Base-by-base conservation (phyloP, 148 eudicot genomes). In the Rhododendron williamsianum region DNA sequence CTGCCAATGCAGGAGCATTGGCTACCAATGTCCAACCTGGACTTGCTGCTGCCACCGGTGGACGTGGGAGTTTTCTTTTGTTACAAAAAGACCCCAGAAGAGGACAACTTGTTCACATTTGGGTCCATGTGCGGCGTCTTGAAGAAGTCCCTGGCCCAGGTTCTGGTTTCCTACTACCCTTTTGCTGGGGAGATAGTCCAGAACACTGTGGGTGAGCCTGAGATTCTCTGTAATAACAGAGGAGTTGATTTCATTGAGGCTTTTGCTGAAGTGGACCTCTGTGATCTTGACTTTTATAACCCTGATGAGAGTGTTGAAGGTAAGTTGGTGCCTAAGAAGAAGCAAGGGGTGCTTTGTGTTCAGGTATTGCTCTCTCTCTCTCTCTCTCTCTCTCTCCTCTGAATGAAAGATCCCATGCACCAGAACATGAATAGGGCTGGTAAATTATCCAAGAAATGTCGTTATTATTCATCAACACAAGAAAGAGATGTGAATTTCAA, bases 201-300 rank as follows among this genome's bases (percentile, higher is more conserved):
- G 18, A 95, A 90, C 89, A 48, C 54, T 12, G 89, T 81, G 3
- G 94, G 95, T n/a, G 97, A 94, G 87, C 94, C 94, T 13, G 95
- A 93, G 90, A 74, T 95, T 48, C 90, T 91, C 5, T 94, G 98
- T 86, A 94, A 93, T 88, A 95, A 94, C 86, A 87, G 89, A 9
- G 98, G 98, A 0, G 95, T 94, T 3, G 94, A 90, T 85, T 94
- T 95, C 30, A 41, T 87, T 27, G 91, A 90, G 54, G 97, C 97
- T 0, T 45, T 19, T 80, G 94, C 94, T 4, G 93, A 93, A 38
- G 84, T 88, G 5, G 87, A 88, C 52, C 86, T 93, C 0, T 54
- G 71, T 67, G 89, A 94, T 23, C 87, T 95, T 43, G 48, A 92
- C 71, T 86, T 95, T 27, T 86, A 92, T 82, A 80, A 92, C 35